Conservation (phyloP, 2,329 filamentous ascomycete species). For the Penicillium sp. region DNA sequence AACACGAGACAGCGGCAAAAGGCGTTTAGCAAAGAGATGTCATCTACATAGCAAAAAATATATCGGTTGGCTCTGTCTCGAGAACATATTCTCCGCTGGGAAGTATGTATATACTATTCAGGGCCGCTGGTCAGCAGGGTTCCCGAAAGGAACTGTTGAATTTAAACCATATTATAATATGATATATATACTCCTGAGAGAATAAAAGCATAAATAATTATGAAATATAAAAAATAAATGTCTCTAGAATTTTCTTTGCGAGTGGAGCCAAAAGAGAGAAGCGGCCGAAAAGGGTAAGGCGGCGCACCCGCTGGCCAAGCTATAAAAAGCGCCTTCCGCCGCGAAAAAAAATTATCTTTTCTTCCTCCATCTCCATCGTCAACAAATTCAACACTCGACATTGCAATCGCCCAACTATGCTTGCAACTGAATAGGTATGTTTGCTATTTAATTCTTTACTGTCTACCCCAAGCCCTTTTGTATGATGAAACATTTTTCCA, state of each 20-base stretch:
- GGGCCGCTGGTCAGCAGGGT: not conserved
- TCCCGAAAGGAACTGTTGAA: too few species aligned
- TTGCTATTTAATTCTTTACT: not conserved
- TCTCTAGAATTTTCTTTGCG: not conserved
- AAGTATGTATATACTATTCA: not conserved
- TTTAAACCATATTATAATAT: not conserved
- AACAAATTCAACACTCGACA: not conserved
- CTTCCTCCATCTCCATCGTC: constrained; percentile 8
- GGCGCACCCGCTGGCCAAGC: not conserved
- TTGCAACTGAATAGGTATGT: constrained; percentile 11
- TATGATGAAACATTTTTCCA: constrained; percentile 41
- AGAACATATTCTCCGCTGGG: not conserved
- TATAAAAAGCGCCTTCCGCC: constrained; percentile 13
- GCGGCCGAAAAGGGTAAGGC: not conserved
- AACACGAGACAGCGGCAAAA: constrained; percentile 48
- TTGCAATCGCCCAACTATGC: not conserved
- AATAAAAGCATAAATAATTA: not conserved
- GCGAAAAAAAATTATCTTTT: constrained; percentile 11
- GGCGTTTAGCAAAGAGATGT: constrained; percentile 22
- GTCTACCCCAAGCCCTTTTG: constrained; percentile 1
- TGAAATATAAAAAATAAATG: not conserved
- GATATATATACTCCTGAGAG: not conserved
- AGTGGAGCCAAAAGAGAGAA: not conserved
- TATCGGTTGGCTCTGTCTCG: too few species aligned
- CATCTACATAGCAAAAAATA: too few species aligned